Evolutionary conservation across 192 early-diverging fungal species (phyloP), one percentile per base, ranked within the genome.

Genomic region (Backusella parvicylindrica): DNA sequence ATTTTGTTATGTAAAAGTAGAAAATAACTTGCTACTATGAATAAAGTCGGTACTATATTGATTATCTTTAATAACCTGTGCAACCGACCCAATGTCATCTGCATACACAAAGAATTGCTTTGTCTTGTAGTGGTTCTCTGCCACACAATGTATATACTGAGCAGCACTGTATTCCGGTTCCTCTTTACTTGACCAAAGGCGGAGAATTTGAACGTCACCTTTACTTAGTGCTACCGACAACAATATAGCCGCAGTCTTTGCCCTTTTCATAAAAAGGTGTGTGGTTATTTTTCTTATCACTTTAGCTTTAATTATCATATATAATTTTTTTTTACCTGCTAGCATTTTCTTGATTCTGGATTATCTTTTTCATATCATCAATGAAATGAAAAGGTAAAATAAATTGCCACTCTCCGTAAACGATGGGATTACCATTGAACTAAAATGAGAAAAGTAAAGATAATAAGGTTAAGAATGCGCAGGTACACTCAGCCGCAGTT

Each of bases 381-480:
- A 23, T 33, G 4, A 38, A 30, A 47, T 47, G 15, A 70, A 8
- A 15, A 21, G 41, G 28, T 18, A 70, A 16, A 43, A 70, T 70
- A 31, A 70, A 70, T 13, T 70, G 15, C 68, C 68, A 70, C 31
- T 70, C 26, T n/a, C 40, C 41, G 28, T 70, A 47, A 12, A 70
- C 21, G 6, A 28, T 18, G 6, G 68, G 16, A 43, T 41, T 30
- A 12, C n/a, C 13, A 47, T 70, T 70, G 15, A 47, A 41, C 68
- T 70, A 43, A 15, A 43, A 8, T 18, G 3, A 66, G 18, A 66
- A 18, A n/a, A 66, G 18, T 5, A 68, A 28, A 13, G 1, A 38
- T 5, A 21, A 7, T 7, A 31, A 12, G 12, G 28, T 70, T 30
- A 43, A n/a, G 26, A 26, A n/a, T 23, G 13, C 15, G 12, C 23